Conservation (phyloP, 2,329 filamentous ascomycete species). For the Penicillium rolfsii region DNA sequence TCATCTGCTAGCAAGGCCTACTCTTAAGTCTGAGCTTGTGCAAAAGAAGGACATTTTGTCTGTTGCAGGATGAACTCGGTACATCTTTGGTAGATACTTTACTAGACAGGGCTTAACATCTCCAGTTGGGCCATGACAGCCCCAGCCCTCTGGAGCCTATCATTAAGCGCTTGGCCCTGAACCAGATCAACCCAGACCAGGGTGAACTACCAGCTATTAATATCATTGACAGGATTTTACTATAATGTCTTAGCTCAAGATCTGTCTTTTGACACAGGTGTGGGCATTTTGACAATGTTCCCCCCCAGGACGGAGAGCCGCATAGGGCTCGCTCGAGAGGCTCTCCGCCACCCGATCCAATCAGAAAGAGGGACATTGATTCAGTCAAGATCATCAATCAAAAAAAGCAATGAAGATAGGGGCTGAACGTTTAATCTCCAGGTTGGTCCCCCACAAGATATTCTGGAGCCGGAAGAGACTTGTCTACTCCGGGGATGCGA, state of each 20-base stretch:
- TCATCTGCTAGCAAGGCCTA: not conserved
- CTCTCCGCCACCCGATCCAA: slow-evolving; percentile 24
- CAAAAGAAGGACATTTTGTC: not conserved
- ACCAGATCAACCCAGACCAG: slow-evolving; percentile 21
- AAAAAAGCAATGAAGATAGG: slow-evolving; percentile 19
- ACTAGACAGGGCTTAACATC: slow-evolving; percentile 3
- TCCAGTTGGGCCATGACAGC: slow-evolving; percentile 18
- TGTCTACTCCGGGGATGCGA: slow-evolving; percentile 22
- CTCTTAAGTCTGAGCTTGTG: not conserved
- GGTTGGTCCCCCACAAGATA: not conserved
- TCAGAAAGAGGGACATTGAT: not conserved
- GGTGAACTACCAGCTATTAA: not conserved
- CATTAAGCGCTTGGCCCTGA: slow-evolving; percentile 10
- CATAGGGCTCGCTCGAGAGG: slow-evolving; percentile 34
- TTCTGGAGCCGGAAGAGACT: slow-evolving; percentile 14
- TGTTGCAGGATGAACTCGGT: not conserved
- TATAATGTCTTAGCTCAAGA: not conserved
- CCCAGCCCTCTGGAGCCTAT: slow-evolving; percentile 10
- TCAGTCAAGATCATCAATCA: slow-evolving; percentile 16
- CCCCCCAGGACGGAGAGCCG: slow-evolving; percentile 33
- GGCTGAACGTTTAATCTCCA: not conserved
- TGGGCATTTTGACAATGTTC: slow-evolving; percentile 28
- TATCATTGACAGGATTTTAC: not conserved
- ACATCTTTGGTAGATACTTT: not conserved
- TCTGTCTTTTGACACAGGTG: not conserved